Conservation (phyloP, 805 yeast species). For the Millerozyma miso region DNA sequence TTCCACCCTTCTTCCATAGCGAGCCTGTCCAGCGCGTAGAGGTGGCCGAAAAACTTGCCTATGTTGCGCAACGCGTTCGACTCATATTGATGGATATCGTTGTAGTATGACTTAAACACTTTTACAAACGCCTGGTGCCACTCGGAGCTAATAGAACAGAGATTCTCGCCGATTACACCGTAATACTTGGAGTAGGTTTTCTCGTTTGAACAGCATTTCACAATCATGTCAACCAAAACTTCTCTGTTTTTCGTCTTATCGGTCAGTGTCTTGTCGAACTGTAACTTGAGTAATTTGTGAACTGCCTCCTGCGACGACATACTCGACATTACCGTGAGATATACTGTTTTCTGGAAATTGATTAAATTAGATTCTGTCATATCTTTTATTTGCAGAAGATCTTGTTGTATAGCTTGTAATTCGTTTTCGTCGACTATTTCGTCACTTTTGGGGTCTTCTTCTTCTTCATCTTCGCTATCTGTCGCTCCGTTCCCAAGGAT, state of each 20-base stretch:
- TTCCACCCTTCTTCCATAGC: slow-evolving; percentile 57
- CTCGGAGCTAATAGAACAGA: slow-evolving; percentile 44
- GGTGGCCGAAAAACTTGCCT: slow-evolving; percentile 83
- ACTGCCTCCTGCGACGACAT: slow-evolving; percentile 91
- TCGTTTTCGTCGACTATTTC: slow-evolving; percentile 11
- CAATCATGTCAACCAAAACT: slow-evolving; percentile 64
- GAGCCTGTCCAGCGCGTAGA: slow-evolving; percentile 65
- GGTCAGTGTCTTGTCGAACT: slow-evolving; percentile 9
- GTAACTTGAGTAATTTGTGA: slow-evolving; percentile 66
- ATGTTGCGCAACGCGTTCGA: slow-evolving; percentile 71
- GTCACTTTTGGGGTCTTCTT: slow-evolving; percentile 9
- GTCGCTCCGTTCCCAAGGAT: slow-evolving; percentile 39
- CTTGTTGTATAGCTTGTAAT: slow-evolving; percentile 3
- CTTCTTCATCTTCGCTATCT: slow-evolving; percentile 12
- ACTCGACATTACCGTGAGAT: slow-evolving; percentile 81
- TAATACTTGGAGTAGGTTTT: slow-evolving; percentile 81
- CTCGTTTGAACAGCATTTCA: slow-evolving; percentile 81
- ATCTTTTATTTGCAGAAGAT: slow-evolving; percentile 45
- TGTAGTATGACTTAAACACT: slow-evolving; percentile 56
- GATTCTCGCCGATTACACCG: slow-evolving; percentile 69
- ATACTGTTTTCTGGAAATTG: slow-evolving; percentile 70
- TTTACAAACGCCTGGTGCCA: slow-evolving; percentile 58
- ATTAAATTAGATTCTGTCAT: slow-evolving; percentile 62
- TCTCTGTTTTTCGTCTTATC: slow-evolving; percentile 33
- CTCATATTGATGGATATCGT: slow-evolving; percentile 60